Conservation (phyloP, 2,329 filamentous ascomycete species). For the Domatiomyces globalis region DNA sequence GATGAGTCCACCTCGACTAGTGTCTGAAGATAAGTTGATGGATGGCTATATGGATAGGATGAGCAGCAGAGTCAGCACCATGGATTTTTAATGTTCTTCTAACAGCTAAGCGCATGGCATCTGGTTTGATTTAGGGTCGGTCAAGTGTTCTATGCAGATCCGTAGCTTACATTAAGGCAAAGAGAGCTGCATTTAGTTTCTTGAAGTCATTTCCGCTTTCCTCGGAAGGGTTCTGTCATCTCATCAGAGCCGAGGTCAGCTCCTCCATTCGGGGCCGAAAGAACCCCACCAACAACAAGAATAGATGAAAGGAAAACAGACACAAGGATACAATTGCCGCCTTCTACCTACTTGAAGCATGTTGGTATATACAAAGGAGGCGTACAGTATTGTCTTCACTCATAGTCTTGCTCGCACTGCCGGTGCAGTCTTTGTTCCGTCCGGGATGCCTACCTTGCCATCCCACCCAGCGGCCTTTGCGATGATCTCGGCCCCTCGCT, state of each 20-base stretch:
- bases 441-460: not conserved
- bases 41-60: not conserved
- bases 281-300: too few species aligned
- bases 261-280: too few species aligned
- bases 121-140: not conserved
- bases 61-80: not conserved
- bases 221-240: not conserved
- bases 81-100: not conserved
- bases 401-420: not conserved
- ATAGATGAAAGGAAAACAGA: too few species aligned
- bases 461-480: conserved; percentile 57
- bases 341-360: too few species aligned
- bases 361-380: too few species aligned
- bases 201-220: not conserved
- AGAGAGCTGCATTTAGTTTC: not conserved
- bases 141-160: not conserved
- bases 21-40: not conserved
- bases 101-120: not conserved
- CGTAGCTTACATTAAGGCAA: not conserved
- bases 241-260: too few species aligned
- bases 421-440: not conserved
- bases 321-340: too few species aligned
- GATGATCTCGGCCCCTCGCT: conserved; percentile 73
- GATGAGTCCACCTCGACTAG: conserved; percentile 19
- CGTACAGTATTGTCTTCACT: too few species aligned